Percentiles rank a stretch among this genome's conserved stretches.
These are phyloP conservation scores for Coemansia sp. DNA, from an alignment of 192 early-diverging fungal species.

Conservation along the genomic window DNA sequence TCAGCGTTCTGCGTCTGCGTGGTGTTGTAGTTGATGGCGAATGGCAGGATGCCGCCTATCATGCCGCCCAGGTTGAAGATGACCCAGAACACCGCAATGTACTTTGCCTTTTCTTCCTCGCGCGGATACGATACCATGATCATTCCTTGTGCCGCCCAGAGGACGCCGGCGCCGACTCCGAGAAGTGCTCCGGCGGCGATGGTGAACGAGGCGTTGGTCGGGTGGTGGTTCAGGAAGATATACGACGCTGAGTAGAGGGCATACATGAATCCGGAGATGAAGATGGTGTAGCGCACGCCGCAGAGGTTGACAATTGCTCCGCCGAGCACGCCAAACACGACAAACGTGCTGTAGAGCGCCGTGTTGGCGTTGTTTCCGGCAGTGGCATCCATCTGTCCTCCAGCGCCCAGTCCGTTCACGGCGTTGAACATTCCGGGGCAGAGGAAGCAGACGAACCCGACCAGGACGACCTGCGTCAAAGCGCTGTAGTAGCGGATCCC, in stretches of 20 bases:
- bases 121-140: slow-evolving; percentile 86
- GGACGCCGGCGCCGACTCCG: slow-evolving; percentile 79
- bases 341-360: slow-evolving; percentile 76
- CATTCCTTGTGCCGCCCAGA: slow-evolving; percentile 77
- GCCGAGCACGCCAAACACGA: slow-evolving; percentile 73
- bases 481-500: slow-evolving; percentile 57
- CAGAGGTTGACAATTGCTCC: slow-evolving; percentile 79
- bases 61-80: slow-evolving; percentile 86
- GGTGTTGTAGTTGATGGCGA: slow-evolving; percentile 68
- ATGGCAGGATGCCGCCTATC: slow-evolving; percentile 72
- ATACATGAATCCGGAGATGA: slow-evolving; percentile 66
- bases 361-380: slow-evolving; percentile 73
- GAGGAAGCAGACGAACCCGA: slow-evolving; percentile 74
- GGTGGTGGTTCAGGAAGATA: slow-evolving; percentile 64
- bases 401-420: slow-evolving; percentile 65
- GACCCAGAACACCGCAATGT: slow-evolving; percentile 85
- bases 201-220: slow-evolving; percentile 60
- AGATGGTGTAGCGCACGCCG: slow-evolving; percentile 70
- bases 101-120: slow-evolving; percentile 79
- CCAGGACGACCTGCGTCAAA: slow-evolving; percentile 67
- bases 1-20: slow-evolving; percentile 44
- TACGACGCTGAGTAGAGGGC: slow-evolving; percentile 80
- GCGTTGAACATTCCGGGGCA: slow-evolving; percentile 83
- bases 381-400: slow-evolving; percentile 61
- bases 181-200: slow-evolving; percentile 77